These are phyloP conservation scores for Pseudoneurospora amorphoporcata DNA, from an alignment of 495 filamentous ascomycete species.

Conservation along the genomic window DNA sequence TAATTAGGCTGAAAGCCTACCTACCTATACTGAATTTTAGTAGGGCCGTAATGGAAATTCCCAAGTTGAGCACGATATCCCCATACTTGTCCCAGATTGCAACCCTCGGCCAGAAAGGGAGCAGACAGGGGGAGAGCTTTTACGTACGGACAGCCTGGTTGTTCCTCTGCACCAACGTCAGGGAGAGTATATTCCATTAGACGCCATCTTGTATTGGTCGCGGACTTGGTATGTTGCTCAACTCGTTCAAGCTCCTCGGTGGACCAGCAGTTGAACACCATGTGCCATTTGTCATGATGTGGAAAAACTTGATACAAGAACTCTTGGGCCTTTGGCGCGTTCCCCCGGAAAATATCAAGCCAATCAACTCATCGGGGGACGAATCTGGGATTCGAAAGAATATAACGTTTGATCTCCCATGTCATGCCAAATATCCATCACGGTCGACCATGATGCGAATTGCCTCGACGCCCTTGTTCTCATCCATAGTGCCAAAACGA, in stretches of 20 bases:
- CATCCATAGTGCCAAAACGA: slow-evolving; percentile 26
- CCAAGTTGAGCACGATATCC: too few relatives aligned
- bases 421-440: slow-evolving; percentile 22
- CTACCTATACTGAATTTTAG: too few relatives aligned
- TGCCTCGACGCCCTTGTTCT: background rate
- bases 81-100: background rate
- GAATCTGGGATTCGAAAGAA: slow-evolving; percentile 8
- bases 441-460: slow-evolving; percentile 1
- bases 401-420: slow-evolving; percentile 13
- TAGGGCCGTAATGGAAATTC: too few relatives aligned
- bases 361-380: slow-evolving; percentile 1
- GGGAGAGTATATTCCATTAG: too few relatives aligned
- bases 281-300: too few relatives aligned
- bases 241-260: too few relatives aligned
- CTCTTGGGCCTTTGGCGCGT: background rate
- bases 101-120: background rate
- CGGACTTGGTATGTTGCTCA: too few relatives aligned
- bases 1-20: too few relatives aligned
- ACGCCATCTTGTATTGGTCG: too few relatives aligned
- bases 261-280: too few relatives aligned
- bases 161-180: background rate
- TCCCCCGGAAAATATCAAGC: background rate
- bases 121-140: background rate
- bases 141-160: too few relatives aligned
- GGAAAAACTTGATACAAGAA: background rate